Evolutionary conservation across 352 stramenopile genomes (phyloP), one percentile per base, ranked within the genome.

Genomic region (Pythium oligandrum): DNA sequence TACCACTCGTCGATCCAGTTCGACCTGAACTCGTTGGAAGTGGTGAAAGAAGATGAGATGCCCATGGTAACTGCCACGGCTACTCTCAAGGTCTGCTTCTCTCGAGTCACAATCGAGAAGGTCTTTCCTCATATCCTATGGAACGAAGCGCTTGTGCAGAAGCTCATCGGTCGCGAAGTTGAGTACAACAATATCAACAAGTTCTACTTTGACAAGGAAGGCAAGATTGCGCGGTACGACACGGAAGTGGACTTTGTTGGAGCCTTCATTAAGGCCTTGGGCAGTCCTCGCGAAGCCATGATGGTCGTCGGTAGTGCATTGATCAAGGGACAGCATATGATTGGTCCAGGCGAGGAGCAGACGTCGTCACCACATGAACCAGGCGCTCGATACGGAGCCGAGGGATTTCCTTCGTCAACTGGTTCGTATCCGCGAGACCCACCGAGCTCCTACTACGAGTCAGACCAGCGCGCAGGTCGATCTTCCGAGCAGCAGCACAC

Each of bases 1-100:
- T 80, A 67, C 49, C 63, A 82, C 53, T 52, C 63, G 1, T 51
- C 63, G 8, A 66, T 88, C n/a, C 47, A 67, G 42, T 83, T 70
- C 59, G 64, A 64, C 6, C 63, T 86, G 51, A 70, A 63, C 46
- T 75, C 72, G 31, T 48, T 84, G 37, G 61, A 70, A 17, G 42
- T 84, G 17, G 38, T 69, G 8, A 12, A 35, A 11, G 12, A 56
- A 11, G 48, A 55, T 37, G 11, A 37, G 10, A 50, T 40, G 10
- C 55, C 55, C n/a, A 33, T 56, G 2, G 43, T 64, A 37, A 32
- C n/a, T 4, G 57, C 57, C 6, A 55, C 42, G 0, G 57, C 57
- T 3, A 64, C 50, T 34, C 51, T 64, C 6, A 40, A 43, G 3
- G 57, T 64, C 6, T 26, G 45, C 7, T 64, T 64, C 44, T 42